These are phyloP conservation scores for Pyrenula massariospora DNA, from an alignment of 495 filamentous ascomycete species.

Conservation along the genomic window DNA sequence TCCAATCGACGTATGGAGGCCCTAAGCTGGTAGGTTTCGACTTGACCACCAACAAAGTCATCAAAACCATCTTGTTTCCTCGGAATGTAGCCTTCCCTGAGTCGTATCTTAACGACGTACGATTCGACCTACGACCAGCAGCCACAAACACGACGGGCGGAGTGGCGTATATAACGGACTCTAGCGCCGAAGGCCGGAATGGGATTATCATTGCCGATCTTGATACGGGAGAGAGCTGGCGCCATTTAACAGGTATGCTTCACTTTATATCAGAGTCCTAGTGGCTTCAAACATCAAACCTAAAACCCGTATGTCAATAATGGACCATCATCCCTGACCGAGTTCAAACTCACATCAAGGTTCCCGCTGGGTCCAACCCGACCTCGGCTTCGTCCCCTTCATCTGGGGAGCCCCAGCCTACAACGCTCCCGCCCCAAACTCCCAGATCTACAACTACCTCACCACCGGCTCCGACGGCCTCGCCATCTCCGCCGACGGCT, in stretches of 20 bases:
- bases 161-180: slow-evolving; percentile 36
- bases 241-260: not conserved
- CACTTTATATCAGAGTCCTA: not conserved
- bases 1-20: slow-evolving; percentile 24
- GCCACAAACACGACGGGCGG: slow-evolving; percentile 22
- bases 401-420: slow-evolving; percentile 29
- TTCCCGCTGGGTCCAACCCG: slow-evolving; percentile 13
- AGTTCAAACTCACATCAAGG: slow-evolving; percentile 1
- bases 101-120: slow-evolving; percentile 32
- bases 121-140: slow-evolving; percentile 27
- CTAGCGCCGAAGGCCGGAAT: slow-evolving; percentile 25
- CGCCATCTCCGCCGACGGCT: slow-evolving; percentile 22
- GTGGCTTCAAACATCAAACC: not conserved
- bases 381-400: slow-evolving; percentile 25
- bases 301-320: too few relatives aligned
- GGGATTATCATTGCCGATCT: slow-evolving; percentile 32
- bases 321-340: too few relatives aligned
- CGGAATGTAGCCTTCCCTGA: slow-evolving; percentile 23
- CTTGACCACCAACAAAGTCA: slow-evolving; percentile 21
- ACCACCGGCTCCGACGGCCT: slow-evolving; percentile 27
- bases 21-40: slow-evolving; percentile 31
- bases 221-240: slow-evolving; percentile 29
- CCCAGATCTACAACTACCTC: slow-evolving; percentile 11
- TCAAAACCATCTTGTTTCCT: slow-evolving; percentile 34
- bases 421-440: slow-evolving; percentile 9